Conservation (phyloP, 148 eudicot genomes). For the Heliosperma pusillum region DNA sequence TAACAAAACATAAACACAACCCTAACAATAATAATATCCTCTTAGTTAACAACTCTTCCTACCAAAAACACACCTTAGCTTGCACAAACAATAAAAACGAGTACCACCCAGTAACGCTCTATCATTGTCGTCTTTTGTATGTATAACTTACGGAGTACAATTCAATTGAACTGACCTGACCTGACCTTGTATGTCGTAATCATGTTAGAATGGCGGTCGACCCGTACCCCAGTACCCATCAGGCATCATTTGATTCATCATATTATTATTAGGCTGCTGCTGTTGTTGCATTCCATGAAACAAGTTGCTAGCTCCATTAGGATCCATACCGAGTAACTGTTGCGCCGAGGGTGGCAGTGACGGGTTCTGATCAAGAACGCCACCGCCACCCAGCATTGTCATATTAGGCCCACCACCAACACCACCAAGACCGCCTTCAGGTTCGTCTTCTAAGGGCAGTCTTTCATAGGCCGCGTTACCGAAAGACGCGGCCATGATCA, state of each 20-base stretch:
- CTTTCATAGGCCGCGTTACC: slow-evolving; percentile 86
- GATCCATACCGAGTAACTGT: slow-evolving; percentile 29
- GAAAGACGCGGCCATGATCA: slow-evolving; percentile 83
- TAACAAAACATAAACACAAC: slow-evolving; percentile 6
- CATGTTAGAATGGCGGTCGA: slow-evolving; percentile 19
- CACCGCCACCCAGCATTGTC: slow-evolving; percentile 43
- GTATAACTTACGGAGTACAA: no score
- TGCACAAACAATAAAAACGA: not conserved
- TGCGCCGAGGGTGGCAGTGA: slow-evolving; percentile 24
- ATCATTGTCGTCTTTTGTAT: no score
- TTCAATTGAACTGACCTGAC: no score
- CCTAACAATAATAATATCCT: not conserved
- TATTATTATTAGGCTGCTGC: slow-evolving; percentile 43
- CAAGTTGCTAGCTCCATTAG: slow-evolving; percentile 31
- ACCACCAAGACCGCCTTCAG: slow-evolving; percentile 6
- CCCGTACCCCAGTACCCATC: slow-evolving; percentile 34
- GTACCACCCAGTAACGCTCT: not conserved
- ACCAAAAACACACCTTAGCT: not conserved
- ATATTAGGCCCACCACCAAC: slow-evolving; percentile 20
- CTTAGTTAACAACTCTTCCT: not conserved
- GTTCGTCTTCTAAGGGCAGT: slow-evolving; percentile 80
- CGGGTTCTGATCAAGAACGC: slow-evolving; percentile 18
- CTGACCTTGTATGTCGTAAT: not conserved
- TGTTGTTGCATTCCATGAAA: slow-evolving; percentile 72
- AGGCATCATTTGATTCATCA: slow-evolving; percentile 65